Evolutionary conservation across 1,284 basidiomycete genomes (phyloP).

Genomic region (Pisolithus thermaeus): DNA sequence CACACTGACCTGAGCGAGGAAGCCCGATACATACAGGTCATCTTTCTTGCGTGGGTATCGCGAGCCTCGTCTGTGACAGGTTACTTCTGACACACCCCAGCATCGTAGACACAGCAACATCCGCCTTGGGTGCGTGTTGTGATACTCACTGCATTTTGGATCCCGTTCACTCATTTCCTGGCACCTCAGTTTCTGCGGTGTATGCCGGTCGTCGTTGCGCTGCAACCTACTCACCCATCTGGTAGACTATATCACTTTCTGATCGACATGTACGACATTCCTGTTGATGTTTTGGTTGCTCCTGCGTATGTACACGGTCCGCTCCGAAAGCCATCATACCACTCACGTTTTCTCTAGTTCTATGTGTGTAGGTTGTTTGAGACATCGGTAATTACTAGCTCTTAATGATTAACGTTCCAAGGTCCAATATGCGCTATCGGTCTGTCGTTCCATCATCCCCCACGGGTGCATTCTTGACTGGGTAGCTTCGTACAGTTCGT

Average conservation of each 20-base stretch:
- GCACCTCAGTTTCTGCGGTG: constrained; percentile 31
- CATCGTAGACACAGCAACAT: constrained; percentile 18
- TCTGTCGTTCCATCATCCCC: constrained; percentile 10
- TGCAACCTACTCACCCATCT: constrained; percentile 6
- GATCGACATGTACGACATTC: constrained; percentile 30
- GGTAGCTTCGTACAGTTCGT: constrained; percentile 18
- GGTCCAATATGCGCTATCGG: constrained; percentile 32
- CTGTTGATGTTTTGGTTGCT: constrained; percentile 27
- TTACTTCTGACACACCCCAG: constrained; percentile 7
- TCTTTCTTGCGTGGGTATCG: constrained; percentile 26
- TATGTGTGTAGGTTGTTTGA: constrained; percentile 31
- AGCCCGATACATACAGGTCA: constrained; percentile 23
- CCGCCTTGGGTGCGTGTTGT: constrained; percentile 15
- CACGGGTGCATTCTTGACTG: neutral
- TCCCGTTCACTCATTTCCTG: constrained; percentile 11
- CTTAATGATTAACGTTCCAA: constrained; percentile 12
- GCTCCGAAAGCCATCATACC: neutral
- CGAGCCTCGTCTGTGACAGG: neutral
- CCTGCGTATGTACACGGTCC: constrained; percentile 26
- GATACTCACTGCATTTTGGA: constrained; percentile 8
- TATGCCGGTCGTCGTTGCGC: constrained; percentile 10
- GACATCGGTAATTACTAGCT: neutral
- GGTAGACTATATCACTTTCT: constrained; percentile 33
- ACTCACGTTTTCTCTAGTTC: constrained; percentile 22
- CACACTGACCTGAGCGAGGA: neutral